These are phyloP conservation scores for Nemania diffusa DNA, from an alignment of 2,329 filamentous ascomycete genomes.

Conservation along the genomic window DNA sequence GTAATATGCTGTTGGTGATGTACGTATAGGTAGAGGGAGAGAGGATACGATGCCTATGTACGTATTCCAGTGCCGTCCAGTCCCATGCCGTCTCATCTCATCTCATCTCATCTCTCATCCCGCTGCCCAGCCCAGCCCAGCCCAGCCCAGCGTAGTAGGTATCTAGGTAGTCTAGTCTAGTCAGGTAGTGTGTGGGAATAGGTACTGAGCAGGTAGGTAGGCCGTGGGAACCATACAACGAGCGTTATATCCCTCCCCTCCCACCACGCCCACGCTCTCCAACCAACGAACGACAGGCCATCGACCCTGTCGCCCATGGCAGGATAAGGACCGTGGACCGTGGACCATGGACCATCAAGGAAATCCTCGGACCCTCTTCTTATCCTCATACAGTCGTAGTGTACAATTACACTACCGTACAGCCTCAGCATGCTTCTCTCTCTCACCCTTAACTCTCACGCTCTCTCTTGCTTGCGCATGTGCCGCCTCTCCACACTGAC, in stretches of 20 bases:
- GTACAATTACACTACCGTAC: constrained; percentile 15
- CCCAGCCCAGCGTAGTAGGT: neutral
- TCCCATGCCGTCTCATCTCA: neutral
- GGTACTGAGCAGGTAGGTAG: constrained; percentile 11
- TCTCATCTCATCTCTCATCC: no score
- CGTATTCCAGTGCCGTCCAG: no score
- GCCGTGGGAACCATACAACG: constrained; percentile 28
- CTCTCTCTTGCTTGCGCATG: constrained; percentile 19
- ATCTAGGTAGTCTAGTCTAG: constrained; percentile 5
- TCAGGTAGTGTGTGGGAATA: no score
- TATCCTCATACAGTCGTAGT: constrained; percentile 29
- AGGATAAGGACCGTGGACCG: constrained; percentile 18
- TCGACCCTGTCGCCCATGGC: constrained; percentile 30
- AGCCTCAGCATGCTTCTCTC: constrained; percentile 32
- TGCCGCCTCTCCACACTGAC: constrained; percentile 30
- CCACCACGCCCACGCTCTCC: constrained; percentile 32
- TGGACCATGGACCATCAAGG: constrained; percentile 15
- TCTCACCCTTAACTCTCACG: constrained; percentile 17
- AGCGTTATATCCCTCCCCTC: constrained; percentile 34
- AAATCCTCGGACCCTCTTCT: constrained; percentile 36
- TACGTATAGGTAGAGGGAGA: neutral
- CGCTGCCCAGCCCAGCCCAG: constrained; percentile 11
- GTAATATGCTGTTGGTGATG: constrained; percentile 6
- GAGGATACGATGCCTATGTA: no score
- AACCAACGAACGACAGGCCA: constrained; percentile 31